Percentiles rank a stretch among this genome's conserved stretches.
Conservation (phyloP, 139 green algal species). For the Picochlorum sp. region DNA sequence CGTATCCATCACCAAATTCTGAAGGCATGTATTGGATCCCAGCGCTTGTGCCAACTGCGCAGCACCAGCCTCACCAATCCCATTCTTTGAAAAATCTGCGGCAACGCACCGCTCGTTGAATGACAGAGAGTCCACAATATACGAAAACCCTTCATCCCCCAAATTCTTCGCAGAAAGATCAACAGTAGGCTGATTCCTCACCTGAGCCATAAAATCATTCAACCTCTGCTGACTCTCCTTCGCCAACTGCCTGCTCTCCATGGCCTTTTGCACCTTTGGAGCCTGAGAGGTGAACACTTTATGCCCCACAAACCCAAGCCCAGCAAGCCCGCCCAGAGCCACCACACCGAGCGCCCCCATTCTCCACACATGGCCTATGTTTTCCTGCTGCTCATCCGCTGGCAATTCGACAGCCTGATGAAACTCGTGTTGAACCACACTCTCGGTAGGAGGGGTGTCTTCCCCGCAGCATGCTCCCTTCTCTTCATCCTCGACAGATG, state of each 20-base stretch:
- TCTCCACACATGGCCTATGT: constrained; percentile 22
- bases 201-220: constrained; percentile 61
- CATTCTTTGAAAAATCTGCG: constrained; percentile 86
- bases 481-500: neutral
- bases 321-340: constrained; percentile 22
- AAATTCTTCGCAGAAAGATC: constrained; percentile 83
- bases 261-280: constrained; percentile 33
- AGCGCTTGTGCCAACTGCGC: constrained; percentile 57
- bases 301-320: constrained; percentile 28
- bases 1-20: constrained; percentile 64
- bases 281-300: constrained; percentile 24
- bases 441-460: neutral
- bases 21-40: constrained; percentile 40
- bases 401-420: neutral
- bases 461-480: neutral
- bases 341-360: constrained; percentile 23
- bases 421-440: neutral
- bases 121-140: constrained; percentile 78
- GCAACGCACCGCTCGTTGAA: constrained; percentile 79
- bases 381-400: constrained; percentile 2
- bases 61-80: constrained; percentile 63
- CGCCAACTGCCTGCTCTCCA: constrained; percentile 52
- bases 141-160: constrained; percentile 76
- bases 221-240: constrained; percentile 54
- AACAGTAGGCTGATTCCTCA: constrained; percentile 51